These are phyloP conservation scores for Trypanosoma theileri DNA, from an alignment of 208 protist species.

Conservation along the genomic window DNA sequence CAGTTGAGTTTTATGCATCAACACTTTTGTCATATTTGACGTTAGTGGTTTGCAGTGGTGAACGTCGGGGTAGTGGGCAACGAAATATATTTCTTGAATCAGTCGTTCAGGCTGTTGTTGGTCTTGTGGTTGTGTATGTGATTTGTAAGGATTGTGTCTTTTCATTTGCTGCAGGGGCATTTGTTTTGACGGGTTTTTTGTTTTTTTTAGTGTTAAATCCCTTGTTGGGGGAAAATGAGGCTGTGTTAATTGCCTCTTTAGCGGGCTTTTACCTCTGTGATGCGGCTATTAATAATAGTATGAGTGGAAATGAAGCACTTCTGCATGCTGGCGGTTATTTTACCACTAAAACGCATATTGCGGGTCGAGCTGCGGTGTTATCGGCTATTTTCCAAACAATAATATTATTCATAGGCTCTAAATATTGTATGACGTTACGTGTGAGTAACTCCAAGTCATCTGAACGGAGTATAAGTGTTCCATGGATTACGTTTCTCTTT, in stretches of 20 bases:
- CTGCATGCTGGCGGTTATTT: slow-evolving; percentile 47
- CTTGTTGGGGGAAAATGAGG: slow-evolving; percentile 74
- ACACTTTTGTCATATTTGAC: slow-evolving; percentile 78
- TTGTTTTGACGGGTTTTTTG: slow-evolving; percentile 59
- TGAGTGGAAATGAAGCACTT: slow-evolving; percentile 40
- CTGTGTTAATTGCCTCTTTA: slow-evolving; percentile 66
- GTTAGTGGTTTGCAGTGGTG: slow-evolving; percentile 39
- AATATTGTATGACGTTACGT: slow-evolving; percentile 49
- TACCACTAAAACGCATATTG: slow-evolving; percentile 78
- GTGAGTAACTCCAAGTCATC: slow-evolving; percentile 82
- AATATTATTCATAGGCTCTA: slow-evolving; percentile 39
- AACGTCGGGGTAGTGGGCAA: slow-evolving; percentile 37
- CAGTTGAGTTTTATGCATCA: slow-evolving; percentile 82
- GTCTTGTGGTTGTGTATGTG: slow-evolving; percentile 48
- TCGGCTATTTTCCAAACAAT: slow-evolving; percentile 52
- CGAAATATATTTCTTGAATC: slow-evolving; percentile 40
- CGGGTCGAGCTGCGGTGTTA: slow-evolving; percentile 61
- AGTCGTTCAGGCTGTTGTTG: slow-evolving; percentile 44
- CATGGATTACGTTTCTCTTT: slow-evolving; percentile 69
- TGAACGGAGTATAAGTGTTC: slow-evolving; percentile 47
- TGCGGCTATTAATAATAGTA: slow-evolving; percentile 69
- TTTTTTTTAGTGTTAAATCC: slow-evolving; percentile 62
- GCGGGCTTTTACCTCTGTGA: slow-evolving; percentile 82
- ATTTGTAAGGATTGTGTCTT: slow-evolving; percentile 67
- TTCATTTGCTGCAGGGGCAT: slow-evolving; percentile 60